Evolutionary conservation across 192 early-diverging fungal genomes (phyloP), one percentile per base, ranked within the genome.

Genomic region (Geranomyces variabilis): DNA sequence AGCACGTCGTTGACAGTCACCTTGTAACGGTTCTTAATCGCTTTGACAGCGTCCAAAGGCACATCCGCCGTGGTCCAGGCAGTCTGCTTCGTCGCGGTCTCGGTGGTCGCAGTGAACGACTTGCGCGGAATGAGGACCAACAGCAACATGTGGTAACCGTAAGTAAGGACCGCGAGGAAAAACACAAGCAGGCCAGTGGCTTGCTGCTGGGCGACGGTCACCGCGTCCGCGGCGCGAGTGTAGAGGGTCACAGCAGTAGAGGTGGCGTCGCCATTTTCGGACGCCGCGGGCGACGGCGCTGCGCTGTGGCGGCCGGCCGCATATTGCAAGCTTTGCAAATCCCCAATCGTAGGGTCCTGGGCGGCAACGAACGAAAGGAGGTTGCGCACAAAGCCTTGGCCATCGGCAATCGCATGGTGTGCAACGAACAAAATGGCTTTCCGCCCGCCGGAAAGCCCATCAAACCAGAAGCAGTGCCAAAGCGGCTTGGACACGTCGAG

Each of bases 1-100:
- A 79, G 62, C 15, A 79, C 77, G 44, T 79, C 77, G 66, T 79
- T 79, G 31, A 79, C 77, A 44, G 73, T 71, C 43, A 63, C 60
- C 1, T 45, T 28, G 60, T 66, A 60, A 9, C 21, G 47, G 51
- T 76, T 79, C 66, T 79, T 79, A 45, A 79, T 63, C 12, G 51
- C 26, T 41, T 79, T 79, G 44, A 79, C 69, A 0, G 17, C 46
- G 24, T 69, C 60, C 1, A 79, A 69, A 33, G 17, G 14, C 33
- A 75, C 34, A 53, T 34, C 31, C 8, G 49, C 22, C 17, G 66
- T 41, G 26, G 66, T 73, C 77, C 77, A 78, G 5, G 62, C 72
- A 33, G 64, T 67, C 46, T 78, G 77, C 66, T 75, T 74, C 0
- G 15, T 41, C 24, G 55, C 34, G 13, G 63, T 67, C n/a, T 31